These are phyloP conservation scores for Microsporum ferrugineum DNA, from an alignment of 2,329 filamentous ascomycete species.

Conservation along the genomic window DNA sequence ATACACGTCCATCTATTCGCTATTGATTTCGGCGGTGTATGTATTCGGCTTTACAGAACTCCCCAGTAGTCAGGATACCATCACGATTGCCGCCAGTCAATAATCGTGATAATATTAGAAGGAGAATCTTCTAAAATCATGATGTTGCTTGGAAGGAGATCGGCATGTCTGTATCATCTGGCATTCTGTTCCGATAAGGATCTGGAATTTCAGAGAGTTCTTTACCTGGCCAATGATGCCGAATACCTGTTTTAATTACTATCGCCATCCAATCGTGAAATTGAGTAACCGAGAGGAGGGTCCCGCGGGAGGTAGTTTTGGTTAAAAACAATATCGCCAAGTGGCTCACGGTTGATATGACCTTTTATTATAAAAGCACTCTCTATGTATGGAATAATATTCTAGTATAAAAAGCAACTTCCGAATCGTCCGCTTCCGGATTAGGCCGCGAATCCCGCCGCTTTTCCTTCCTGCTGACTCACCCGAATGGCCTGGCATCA, in stretches of 20 bases:
- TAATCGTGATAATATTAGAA: slow-evolving; percentile 18
- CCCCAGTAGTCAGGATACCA: slow-evolving; percentile 14
- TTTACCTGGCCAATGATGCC: slow-evolving; percentile 17
- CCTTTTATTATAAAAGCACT: too few species aligned
- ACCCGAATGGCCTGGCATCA: too few species aligned
- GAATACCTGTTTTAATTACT: slow-evolving; percentile 11
- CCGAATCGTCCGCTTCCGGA: neutral
- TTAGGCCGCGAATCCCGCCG: neutral
- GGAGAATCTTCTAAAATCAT: slow-evolving; percentile 18
- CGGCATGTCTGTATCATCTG: slow-evolving; percentile 24
- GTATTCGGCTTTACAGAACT: slow-evolving; percentile 6
- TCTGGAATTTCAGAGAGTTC: slow-evolving; percentile 20
- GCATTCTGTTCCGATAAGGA: slow-evolving; percentile 22
- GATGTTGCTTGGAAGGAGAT: slow-evolving; percentile 27
- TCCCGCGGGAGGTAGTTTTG: slow-evolving; percentile 13
- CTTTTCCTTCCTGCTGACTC: neutral
- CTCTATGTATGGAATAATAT: too few species aligned
- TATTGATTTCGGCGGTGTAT: neutral
- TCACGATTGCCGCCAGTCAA: slow-evolving; percentile 21
- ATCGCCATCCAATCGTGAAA: slow-evolving; percentile 23
- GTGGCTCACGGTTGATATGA: slow-evolving; percentile 8
- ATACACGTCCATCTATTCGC: slow-evolving; percentile 7
- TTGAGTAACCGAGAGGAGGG: slow-evolving; percentile 22
- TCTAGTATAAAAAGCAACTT: neutral
- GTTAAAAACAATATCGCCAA: slow-evolving; percentile 20